A percentile compares a stretch with the other conserved stretches of the same genome.
Conservation (phyloP, 768 basidiomycete genomes). For the Termitomyces sp. region DNA sequence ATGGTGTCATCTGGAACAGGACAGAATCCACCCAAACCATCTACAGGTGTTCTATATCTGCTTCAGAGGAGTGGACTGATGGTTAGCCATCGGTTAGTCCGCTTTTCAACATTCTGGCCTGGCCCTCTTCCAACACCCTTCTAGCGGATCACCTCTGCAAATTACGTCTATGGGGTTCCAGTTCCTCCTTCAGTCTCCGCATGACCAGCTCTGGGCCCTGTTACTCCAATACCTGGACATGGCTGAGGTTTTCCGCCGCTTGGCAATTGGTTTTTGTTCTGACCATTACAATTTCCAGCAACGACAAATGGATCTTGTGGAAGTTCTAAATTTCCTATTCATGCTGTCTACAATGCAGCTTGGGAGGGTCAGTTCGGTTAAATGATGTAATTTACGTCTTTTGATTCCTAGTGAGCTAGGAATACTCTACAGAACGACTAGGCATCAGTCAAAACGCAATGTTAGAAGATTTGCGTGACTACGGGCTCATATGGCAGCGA, state of each 20-base stretch:
- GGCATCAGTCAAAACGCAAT: conserved; percentile 79
- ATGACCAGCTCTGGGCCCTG: conserved; percentile 93
- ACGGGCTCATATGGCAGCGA: conserved; percentile 89
- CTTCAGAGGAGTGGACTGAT: conserved; percentile 85
- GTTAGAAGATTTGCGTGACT: conserved; percentile 89
- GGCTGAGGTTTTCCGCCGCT: conserved; percentile 55
- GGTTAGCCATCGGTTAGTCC: conserved; percentile 57
- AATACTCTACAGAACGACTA: conserved; percentile 82
- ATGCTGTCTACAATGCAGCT: conserved; percentile 97
- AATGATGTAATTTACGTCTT: not conserved
- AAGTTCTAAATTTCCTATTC: conserved; percentile 90
- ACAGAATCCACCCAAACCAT: conserved; percentile 69
- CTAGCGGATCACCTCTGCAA: conserved; percentile 51
- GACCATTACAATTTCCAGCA: conserved; percentile 40
- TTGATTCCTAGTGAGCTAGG: conserved; percentile 37
- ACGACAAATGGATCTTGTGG: conserved; percentile 87
- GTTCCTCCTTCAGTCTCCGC: conserved; percentile 90
- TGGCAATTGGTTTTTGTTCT: conserved; percentile 5
- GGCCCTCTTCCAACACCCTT: conserved; percentile 10
- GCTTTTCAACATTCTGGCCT: not conserved
- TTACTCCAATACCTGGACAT: conserved; percentile 85
- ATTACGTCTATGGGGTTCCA: conserved; percentile 97
- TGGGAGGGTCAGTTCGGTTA: conserved; percentile 55
- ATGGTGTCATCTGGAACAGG: conserved; percentile 93
- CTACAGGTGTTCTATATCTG: conserved; percentile 77